phyloP scores from a whole-genome alignment of 2,329 filamentous ascomycete species.

The Bretziella fagacearum region DNA sequence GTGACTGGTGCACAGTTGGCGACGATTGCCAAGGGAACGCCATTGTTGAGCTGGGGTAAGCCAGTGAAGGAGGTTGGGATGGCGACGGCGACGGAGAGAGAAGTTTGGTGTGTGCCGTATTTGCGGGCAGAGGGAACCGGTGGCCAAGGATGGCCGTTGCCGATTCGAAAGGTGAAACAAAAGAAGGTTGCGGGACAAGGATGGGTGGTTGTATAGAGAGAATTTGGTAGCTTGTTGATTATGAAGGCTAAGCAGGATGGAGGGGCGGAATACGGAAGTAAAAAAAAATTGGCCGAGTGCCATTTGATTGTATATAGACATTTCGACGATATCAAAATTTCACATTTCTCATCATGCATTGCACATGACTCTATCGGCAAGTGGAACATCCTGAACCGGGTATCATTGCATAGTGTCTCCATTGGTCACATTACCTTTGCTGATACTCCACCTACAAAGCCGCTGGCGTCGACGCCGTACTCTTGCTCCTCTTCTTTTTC shows the following conservation, averaged over 20 bases:
- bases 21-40: constrained; percentile 66
- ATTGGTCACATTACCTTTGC: background rate
- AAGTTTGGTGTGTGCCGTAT: constrained; percentile 71
- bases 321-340: background rate
- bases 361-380: too few relatives aligned
- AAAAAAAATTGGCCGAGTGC: background rate
- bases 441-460: background rate
- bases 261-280: background rate
- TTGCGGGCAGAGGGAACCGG: constrained; percentile 51
- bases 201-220: constrained; percentile 48
- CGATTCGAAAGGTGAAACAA: constrained; percentile 71
- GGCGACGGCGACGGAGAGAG: constrained; percentile 32
- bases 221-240: background rate
- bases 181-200: constrained; percentile 53
- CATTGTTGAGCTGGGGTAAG: constrained; percentile 70
- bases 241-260: background rate
- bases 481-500: constrained; percentile 3
- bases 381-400: too few relatives aligned
- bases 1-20: constrained; percentile 60
- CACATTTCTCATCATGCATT: background rate
- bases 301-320: background rate
- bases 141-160: constrained; percentile 66
- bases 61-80: constrained; percentile 65
- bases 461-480: background rate
- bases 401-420: background rate